phyloP scores from a whole-genome alignment of 441 rosid species.

The Rhodomyrtus psidioides region DNA sequence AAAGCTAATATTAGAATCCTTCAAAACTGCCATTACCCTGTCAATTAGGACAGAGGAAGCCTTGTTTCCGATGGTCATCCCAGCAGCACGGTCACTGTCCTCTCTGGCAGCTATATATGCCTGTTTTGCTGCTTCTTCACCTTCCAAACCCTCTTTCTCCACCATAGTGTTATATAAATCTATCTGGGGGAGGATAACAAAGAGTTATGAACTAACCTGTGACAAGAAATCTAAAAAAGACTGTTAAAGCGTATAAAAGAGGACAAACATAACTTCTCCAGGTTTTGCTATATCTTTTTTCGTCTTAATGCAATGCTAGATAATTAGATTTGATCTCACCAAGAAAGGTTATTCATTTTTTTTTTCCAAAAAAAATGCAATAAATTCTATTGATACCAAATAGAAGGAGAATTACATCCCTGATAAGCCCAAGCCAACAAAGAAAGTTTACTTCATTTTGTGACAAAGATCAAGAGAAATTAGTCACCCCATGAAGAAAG shows the following conservation, averaged over 20 bases:
- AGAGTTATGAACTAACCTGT: neutral
- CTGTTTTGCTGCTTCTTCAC: slow-evolving; percentile 63
- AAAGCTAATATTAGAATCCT: neutral
- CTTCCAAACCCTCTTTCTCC: slow-evolving; percentile 69
- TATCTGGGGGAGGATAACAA: slow-evolving; percentile 30
- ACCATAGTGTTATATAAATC: slow-evolving; percentile 80
- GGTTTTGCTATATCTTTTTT: neutral
- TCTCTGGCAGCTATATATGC: slow-evolving; percentile 87
- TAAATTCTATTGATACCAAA: neutral
- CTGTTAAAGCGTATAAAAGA: neutral
- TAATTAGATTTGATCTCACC: neutral
- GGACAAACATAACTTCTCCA: neutral
- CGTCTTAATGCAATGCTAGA: neutral
- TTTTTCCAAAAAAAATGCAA: neutral
- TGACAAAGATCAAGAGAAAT: neutral
- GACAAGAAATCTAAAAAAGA: neutral
- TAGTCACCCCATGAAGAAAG: neutral
- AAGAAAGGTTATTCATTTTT: neutral
- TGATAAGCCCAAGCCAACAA: neutral
- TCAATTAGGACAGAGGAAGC: slow-evolving; percentile 55
- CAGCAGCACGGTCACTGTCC: slow-evolving; percentile 53
- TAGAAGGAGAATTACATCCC: neutral
- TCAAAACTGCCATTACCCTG: slow-evolving; percentile 32
- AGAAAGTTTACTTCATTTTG: neutral
- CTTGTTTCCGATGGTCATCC: slow-evolving; percentile 39